These are phyloP conservation scores for Calonectria fujianensis DNA, from an alignment of 2,329 filamentous ascomycete species.

Conservation along the genomic window DNA sequence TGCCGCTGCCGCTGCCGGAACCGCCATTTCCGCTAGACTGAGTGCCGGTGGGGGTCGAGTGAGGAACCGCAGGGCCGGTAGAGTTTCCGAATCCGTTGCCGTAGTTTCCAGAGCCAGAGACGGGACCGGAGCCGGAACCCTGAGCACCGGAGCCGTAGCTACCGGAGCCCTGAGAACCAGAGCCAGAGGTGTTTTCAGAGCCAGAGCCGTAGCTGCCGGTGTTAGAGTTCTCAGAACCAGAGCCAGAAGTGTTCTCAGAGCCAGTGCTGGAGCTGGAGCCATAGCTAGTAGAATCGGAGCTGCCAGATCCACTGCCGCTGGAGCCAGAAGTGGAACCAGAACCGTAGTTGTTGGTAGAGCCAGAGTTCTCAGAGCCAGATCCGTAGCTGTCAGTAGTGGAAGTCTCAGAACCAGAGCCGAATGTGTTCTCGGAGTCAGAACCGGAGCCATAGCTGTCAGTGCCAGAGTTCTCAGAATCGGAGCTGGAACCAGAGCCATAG, in stretches of 20 bases:
- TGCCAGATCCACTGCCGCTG: neutral
- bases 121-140: constrained; percentile 29
- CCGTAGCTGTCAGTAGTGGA: neutral
- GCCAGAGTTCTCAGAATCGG: neutral
- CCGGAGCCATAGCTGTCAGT: neutral
- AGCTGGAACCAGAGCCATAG: neutral
- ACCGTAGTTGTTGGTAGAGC: too few species aligned
- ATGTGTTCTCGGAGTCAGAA: neutral
- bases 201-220: neutral
- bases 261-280: neutral
- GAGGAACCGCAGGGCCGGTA: constrained; percentile 34
- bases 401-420: neutral
- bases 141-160: too few species aligned
- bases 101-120: constrained; percentile 35
- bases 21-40: neutral
- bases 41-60: neutral
- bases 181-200: constrained; percentile 34
- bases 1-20: neutral
- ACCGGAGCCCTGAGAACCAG: too few species aligned
- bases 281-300: neutral
- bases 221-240: neutral
- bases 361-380: constrained; percentile 35
- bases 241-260: neutral
- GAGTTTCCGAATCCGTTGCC: constrained; percentile 43
- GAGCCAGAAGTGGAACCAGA: neutral